Conservation (phyloP, 192 early-diverging fungal species). For the Backusella luteola region DNA sequence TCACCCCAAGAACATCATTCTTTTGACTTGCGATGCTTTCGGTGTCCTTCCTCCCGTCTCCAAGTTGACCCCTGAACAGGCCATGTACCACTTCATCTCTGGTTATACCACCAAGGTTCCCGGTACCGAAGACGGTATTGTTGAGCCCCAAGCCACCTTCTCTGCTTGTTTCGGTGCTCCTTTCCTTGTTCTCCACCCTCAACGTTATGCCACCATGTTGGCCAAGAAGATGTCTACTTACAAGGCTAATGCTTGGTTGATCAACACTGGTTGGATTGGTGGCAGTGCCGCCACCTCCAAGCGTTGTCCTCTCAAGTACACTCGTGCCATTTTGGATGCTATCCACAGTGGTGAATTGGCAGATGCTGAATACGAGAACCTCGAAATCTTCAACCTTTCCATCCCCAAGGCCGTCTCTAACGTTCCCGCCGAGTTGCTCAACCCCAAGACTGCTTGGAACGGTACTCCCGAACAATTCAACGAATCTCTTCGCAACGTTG, state of each 20-base stretch:
- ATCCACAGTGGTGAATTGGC: slow-evolving; percentile 90
- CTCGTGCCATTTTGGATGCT: slow-evolving; percentile 94
- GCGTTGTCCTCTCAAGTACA: slow-evolving; percentile 93
- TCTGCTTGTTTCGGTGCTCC: slow-evolving; percentile 90
- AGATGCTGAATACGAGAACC: slow-evolving; percentile 80
- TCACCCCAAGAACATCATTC: slow-evolving; percentile 92
- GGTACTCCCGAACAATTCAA: slow-evolving; percentile 65
- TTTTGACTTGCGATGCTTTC: slow-evolving; percentile 95
- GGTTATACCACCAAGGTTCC: slow-evolving; percentile 94
- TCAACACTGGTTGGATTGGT: slow-evolving; percentile 97
- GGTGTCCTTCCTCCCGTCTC: slow-evolving; percentile 93
- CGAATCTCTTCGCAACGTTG: slow-evolving; percentile 73
- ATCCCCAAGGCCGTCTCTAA: slow-evolving; percentile 77
- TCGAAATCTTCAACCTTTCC: slow-evolving; percentile 83
- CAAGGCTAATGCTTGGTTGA: slow-evolving; percentile 84
- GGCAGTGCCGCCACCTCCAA: slow-evolving; percentile 51
- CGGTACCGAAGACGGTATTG: slow-evolving; percentile 93
- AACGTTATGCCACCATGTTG: slow-evolving; percentile 93
- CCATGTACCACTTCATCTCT: slow-evolving; percentile 55
- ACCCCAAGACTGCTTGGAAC: slow-evolving; percentile 84
- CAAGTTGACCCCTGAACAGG: slow-evolving; percentile 80
- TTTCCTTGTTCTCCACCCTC: slow-evolving; percentile 96
- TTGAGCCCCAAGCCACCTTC: slow-evolving; percentile 87
- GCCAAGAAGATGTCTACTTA: slow-evolving; percentile 89
- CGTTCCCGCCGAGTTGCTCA: slow-evolving; percentile 81